Evolutionary conservation across 2,329 filamentous ascomycete species (phyloP).

Genomic region (Fusarium sublunatum): DNA sequence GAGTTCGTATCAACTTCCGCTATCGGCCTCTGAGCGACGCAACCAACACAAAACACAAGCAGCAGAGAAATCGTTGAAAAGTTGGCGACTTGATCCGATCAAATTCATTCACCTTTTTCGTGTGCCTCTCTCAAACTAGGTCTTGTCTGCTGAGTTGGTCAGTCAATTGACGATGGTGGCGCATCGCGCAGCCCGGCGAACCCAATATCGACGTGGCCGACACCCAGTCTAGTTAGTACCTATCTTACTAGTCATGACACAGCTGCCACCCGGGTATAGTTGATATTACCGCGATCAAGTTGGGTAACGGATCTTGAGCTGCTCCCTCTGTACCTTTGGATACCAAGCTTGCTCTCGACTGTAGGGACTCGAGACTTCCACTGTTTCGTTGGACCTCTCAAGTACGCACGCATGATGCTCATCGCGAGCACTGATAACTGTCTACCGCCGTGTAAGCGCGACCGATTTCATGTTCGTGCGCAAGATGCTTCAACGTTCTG

Average conservation of each 20-base stretch:
- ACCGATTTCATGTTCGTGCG: not conserved
- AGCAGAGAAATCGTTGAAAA: too few species aligned
- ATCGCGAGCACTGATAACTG: too few species aligned
- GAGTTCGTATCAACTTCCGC: too few species aligned
- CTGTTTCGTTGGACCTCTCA: too few species aligned
- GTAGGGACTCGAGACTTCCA: too few species aligned
- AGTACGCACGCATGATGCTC: too few species aligned
- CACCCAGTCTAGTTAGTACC: not conserved
- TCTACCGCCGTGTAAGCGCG: too few species aligned
- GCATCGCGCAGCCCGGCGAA: constrained; percentile 8
- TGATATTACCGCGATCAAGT: not conserved
- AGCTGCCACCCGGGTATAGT: constrained; percentile 1
- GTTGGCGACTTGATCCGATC: too few species aligned
- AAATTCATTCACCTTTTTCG: not conserved
- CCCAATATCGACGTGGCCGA: not conserved
- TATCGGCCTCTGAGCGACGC: too few species aligned
- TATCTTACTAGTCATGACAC: not conserved
- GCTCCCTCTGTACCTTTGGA: not conserved
- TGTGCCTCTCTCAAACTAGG: not conserved
- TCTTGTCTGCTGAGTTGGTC: not conserved
- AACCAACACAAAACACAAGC: too few species aligned
- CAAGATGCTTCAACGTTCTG: not conserved
- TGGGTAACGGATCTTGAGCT: not conserved
- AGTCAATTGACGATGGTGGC: not conserved
- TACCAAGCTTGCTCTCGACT: too few species aligned